These are phyloP conservation scores for Suhomyces maxii DNA, from an alignment of 1,139 yeast species.

Conservation along the genomic window DNA sequence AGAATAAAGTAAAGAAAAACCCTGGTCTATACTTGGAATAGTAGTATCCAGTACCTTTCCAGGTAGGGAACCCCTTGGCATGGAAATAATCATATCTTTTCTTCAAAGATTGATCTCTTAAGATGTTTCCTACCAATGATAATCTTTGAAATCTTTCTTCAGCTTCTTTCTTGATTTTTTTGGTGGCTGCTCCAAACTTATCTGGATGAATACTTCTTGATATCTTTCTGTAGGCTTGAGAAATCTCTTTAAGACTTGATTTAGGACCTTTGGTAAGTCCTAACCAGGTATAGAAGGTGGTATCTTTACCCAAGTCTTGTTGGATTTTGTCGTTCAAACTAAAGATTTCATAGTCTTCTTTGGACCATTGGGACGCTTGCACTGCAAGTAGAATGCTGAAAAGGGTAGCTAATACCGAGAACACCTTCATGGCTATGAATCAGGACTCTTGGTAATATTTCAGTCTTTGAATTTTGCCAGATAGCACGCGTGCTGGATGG, in stretches of 20 bases:
- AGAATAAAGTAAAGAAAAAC: constrained; percentile 48
- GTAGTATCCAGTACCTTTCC: constrained; percentile 57
- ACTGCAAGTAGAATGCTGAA: constrained; percentile 2
- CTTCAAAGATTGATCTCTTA: constrained; percentile 60
- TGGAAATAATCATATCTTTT: constrained; percentile 85
- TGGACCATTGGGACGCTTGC: constrained; percentile 34
- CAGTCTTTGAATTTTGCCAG: too few relatives aligned
- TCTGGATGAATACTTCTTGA: constrained; percentile 84
- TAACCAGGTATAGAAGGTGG: constrained; percentile 71
- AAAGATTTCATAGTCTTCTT: constrained; percentile 81
- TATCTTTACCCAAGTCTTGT: constrained; percentile 59
- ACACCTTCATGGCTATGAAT: background rate
- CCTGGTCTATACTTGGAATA: constrained; percentile 64
- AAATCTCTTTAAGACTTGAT: constrained; percentile 62
- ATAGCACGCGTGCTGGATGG: background rate
- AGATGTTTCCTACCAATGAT: constrained; percentile 70
- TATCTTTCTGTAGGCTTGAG: constrained; percentile 70
- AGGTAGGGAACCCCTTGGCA: constrained; percentile 82
- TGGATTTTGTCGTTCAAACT: constrained; percentile 66
- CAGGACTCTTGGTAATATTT: too few relatives aligned
- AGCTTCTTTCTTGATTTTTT: constrained; percentile 44
- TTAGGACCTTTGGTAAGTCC: constrained; percentile 51
- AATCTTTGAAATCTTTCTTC: constrained; percentile 70
- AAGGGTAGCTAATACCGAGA: background rate
- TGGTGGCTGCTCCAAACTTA: constrained; percentile 49